Percentiles rank a stretch among this genome's conserved stretches.
These are phyloP conservation scores for Coleophoma cylindrospora DNA, from an alignment of 2,329 filamentous ascomycete species.

Conservation along the genomic window DNA sequence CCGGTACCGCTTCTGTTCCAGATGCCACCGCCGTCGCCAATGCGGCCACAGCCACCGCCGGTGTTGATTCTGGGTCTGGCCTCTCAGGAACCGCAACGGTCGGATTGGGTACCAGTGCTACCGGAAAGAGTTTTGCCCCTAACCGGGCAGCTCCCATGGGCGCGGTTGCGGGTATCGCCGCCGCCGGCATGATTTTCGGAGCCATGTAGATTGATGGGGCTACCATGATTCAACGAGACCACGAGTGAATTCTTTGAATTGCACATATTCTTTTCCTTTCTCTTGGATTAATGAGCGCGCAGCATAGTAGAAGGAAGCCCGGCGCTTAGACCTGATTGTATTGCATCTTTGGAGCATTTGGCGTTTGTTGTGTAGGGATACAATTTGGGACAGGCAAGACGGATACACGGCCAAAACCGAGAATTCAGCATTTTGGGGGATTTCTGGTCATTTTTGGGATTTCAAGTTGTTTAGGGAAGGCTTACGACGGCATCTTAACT, in stretches of 20 bases:
- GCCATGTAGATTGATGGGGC: conserved; percentile 11
- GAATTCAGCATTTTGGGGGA: too few relatives aligned
- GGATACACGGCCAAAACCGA: too few relatives aligned
- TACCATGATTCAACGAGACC: neutral
- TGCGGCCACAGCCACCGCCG: conserved; percentile 43
- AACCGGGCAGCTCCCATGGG: conserved; percentile 3
- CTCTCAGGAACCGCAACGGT: conserved; percentile 4
- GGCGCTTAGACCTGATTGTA: neutral
- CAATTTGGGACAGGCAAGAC: too few relatives aligned
- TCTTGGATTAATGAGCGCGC: neutral
- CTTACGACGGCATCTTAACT: too few relatives aligned
- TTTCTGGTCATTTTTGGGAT: too few relatives aligned
- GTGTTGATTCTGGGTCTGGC: conserved; percentile 8
- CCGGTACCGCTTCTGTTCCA: conserved; percentile 44
- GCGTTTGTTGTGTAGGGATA: too few relatives aligned
- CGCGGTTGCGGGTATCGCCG: conserved; percentile 16
- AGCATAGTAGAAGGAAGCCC: neutral
- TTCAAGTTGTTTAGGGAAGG: too few relatives aligned
- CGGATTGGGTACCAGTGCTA: conserved; percentile 1
- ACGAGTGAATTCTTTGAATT: neutral
- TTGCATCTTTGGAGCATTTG: too few relatives aligned
- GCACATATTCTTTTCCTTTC: neutral
- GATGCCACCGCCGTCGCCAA: conserved; percentile 45
- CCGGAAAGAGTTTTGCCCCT: neutral
- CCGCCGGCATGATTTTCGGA: conserved; percentile 18